phyloP scores from a whole-genome alignment of 106 monocot genomes.

The Gastrodia elata region DNA sequence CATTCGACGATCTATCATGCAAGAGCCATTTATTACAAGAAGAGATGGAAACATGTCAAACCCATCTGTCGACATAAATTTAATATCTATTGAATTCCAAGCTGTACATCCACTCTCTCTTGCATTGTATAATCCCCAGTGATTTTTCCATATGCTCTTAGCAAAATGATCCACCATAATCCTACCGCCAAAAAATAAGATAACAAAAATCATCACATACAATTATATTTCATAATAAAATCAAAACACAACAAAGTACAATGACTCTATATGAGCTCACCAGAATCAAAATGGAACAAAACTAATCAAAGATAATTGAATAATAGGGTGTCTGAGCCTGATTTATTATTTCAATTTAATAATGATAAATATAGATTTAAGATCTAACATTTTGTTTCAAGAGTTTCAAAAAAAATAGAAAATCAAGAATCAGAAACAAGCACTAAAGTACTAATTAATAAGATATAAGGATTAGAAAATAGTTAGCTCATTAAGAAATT shows the following conservation, averaged over 20 bases:
- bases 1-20: conserved; percentile 99
- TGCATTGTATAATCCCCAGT: conserved; percentile 80
- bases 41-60: conserved; percentile 98
- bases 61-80: conserved; percentile 91
- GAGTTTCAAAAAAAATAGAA: too few species aligned
- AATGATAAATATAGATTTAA: too few species aligned
- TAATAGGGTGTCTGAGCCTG: background rate
- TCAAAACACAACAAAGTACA: background rate
- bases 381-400: too few species aligned
- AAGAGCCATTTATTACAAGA: conserved; percentile 93
- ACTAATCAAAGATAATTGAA: background rate
- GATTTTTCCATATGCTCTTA: conserved; percentile 89
- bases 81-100: conserved; percentile 75
- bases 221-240: background rate
- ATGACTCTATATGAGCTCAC: conserved; percentile 24
- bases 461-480: too few species aligned
- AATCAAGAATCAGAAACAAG: too few species aligned
- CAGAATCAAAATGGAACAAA: conserved; percentile 56
- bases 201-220: background rate
- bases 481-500: too few species aligned
- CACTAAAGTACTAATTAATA: too few species aligned
- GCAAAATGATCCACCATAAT: conserved; percentile 94
- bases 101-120: conserved; percentile 92
- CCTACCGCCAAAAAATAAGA: conserved; percentile 26
- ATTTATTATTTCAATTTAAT: too few species aligned